phyloP scores from a whole-genome alignment of 2,329 filamentous ascomycete species.

The Alternaria incomplexa region DNA sequence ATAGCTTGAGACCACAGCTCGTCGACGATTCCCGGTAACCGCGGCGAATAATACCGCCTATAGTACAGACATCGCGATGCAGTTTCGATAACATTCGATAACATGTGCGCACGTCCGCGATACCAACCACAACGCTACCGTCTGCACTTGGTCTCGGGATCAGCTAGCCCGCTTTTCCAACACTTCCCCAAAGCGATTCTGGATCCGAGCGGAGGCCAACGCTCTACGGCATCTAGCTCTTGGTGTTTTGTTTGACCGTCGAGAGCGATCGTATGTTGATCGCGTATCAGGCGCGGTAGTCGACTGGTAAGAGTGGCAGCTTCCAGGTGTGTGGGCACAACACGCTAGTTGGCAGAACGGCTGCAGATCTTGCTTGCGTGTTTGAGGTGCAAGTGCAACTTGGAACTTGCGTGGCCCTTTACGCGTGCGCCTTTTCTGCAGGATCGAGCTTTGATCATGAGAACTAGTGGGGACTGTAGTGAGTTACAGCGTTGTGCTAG shows the following conservation, averaged over 20 bases:
- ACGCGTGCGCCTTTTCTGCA: slow-evolving; percentile 3
- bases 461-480: slow-evolving; percentile 8
- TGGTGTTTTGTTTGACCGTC: background rate
- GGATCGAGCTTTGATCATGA: slow-evolving; percentile 1
- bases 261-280: background rate
- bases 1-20: background rate
- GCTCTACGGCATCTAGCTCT: background rate
- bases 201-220: background rate
- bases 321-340: background rate
- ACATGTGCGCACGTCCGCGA: background rate
- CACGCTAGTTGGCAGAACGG: background rate
- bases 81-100: background rate
- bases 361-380: background rate
- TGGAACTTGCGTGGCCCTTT: slow-evolving; percentile 1
- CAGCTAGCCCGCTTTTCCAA: background rate
- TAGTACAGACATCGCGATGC: background rate
- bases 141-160: background rate
- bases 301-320: background rate
- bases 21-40: background rate
- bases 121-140: background rate
- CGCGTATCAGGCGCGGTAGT: background rate
- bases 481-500: background rate
- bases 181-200: background rate
- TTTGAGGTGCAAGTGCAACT: background rate
- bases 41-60: background rate